A percentile compares a stretch with the other conserved stretches of the same genome.
Evolutionary conservation across 352 stramenopile species (phyloP).

Genomic region (Globisporangium irregulare): DNA sequence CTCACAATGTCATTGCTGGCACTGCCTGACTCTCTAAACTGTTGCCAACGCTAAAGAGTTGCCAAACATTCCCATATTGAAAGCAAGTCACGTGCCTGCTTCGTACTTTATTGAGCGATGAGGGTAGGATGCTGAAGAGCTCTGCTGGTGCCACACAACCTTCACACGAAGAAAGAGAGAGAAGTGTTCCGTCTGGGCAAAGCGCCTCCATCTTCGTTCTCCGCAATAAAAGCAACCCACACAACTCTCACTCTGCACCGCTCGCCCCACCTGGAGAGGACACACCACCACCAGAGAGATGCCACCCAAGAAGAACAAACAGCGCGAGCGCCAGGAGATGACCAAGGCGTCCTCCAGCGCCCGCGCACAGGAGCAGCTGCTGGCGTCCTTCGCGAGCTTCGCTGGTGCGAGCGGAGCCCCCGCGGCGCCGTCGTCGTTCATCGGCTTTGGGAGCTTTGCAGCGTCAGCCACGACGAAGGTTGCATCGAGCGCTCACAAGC

Average conservation of each 20-base stretch:
- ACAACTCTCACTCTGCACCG: background rate
- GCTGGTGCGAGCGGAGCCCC: slow-evolving; percentile 15
- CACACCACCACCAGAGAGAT: slow-evolving; percentile 14
- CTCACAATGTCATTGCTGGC: background rate
- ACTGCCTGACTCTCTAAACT: too few species aligned
- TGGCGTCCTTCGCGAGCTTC: slow-evolving; percentile 24
- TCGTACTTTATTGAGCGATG: too few species aligned
- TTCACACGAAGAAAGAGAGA: slow-evolving; percentile 12
- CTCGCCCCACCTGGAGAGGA: background rate
- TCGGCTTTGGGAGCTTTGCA: slow-evolving; percentile 74
- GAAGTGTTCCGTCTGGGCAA: slow-evolving; percentile 5
- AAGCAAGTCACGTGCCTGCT: too few species aligned
- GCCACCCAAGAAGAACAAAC: slow-evolving; percentile 82
- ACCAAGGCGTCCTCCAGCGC: slow-evolving; percentile 76
- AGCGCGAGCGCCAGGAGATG: slow-evolving; percentile 85
- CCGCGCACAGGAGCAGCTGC: slow-evolving; percentile 63
- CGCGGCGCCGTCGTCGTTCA: slow-evolving; percentile 37
- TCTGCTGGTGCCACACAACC: slow-evolving; percentile 10
- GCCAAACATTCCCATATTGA: too few species aligned
- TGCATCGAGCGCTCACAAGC: slow-evolving; percentile 12
- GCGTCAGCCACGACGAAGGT: slow-evolving; percentile 20
- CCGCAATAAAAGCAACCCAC: slow-evolving; percentile 1
- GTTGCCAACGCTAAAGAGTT: too few species aligned
- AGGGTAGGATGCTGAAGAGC: background rate
- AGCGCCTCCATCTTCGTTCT: background rate